Base-by-base conservation (phyloP, 495 filamentous ascomycete genomes). In the Neurospora sp. region DNA sequence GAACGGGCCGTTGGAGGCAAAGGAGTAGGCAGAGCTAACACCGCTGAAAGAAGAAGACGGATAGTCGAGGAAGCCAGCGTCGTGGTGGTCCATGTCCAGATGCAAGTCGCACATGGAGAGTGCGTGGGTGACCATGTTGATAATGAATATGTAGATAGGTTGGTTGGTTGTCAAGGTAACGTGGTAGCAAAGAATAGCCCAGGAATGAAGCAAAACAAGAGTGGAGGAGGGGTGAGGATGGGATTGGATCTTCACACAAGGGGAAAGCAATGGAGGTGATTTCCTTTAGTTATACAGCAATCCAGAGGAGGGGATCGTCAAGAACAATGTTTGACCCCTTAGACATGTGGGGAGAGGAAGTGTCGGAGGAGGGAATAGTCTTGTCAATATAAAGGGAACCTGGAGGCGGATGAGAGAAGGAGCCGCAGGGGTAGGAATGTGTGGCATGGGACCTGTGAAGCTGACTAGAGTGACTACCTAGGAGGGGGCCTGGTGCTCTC, bases 1-100 rank as follows among this genome's bases (percentile, higher is more conserved):
- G 69, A 77, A 83, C 5, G 82, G 79, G 37, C 80, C 81, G 40
- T 78, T 82, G 41, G 76, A 71, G 37, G 83, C 81, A 41, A 80
- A 79, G 39, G 82, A 78, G 8, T 76, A 80, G 4, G 80, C 83
- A 20, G 82, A 84, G 48, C 78, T 78, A 70, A 76, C 77, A 62
- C 72, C 74, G 41, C 79, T 79, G 2, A 80, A 78, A 44, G 74
- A 75, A 9, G 72, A 71, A 27, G 72, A 11, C 7, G 81, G 78
- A 42, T 62, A 69, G 66, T 77, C 73, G 38, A 83, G 74, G 69
- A 70, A 59, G 73, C 82, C 81, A 14, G 74, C 75, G 11, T 78
- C 76, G 35, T 76, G 72, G 11, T 75, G 72, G 12, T 69, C 54
- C 62, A 79, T 75, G 12, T 77, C 79, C 62, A 81, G 69, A 40